Base-by-base conservation (phyloP, 371 early-diverging fungal species). In the Mortierella sp. region DNA sequence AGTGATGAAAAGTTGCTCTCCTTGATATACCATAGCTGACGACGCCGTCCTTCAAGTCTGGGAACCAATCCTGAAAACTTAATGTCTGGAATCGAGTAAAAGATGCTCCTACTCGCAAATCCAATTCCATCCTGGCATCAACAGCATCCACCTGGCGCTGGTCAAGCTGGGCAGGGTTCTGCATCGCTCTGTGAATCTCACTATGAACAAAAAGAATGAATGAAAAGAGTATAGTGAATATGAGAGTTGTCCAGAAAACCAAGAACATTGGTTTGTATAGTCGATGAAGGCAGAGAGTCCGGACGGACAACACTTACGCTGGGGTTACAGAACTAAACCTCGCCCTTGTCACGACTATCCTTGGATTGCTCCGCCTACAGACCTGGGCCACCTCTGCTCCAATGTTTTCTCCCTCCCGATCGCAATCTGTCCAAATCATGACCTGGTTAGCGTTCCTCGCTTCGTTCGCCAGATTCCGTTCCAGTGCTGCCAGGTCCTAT, bases 371-470 rank as follows among this genome's bases (percentile, higher is more conserved):
- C 24, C 66, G 39, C n/a, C 74, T 80, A 67, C 97, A 96, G 0
- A 97, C 85, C 9, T 91, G 85, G 0, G 87, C 92, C 19, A 98
- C 92, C 79, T 99, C 99, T 9, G 86, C 83, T 14, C 99, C 99
- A 80, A 99, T 99, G 64, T 96, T 95, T 77, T 99, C 99, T 24
- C 99, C 99, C 87, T 99, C 99, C 50, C 98, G 91, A 90, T 99
- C 99, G 83, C 99, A 99, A 91, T 99, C 99, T 1, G 99, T 99
- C 99, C 99, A 99, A 41, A 99, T 98, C 66, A 99, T 93, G 39
- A 99, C 83, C 48, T 92, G 85, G 24, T 94, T 87, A 0, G 93
- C 91, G 0, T 78, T 48, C 47, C 92, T 85, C 0, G 94, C 91
- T 76, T 96, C 90, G 9, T 77, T 70, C 41, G 84, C 61, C 4